Conservation (phyloP, 805 yeast species). For the Priceomyces carsonii region DNA sequence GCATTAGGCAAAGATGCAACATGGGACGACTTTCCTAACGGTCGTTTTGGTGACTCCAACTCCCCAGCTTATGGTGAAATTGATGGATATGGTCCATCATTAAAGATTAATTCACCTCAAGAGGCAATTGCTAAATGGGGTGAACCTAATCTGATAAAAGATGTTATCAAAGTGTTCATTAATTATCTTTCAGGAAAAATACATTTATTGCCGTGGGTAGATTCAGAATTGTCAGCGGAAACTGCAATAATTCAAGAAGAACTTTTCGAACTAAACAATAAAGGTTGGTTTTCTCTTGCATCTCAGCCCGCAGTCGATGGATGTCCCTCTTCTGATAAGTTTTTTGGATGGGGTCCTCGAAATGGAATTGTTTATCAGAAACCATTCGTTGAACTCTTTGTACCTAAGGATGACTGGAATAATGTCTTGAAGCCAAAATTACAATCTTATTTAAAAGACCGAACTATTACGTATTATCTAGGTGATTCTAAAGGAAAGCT, state of each 20-base stretch:
- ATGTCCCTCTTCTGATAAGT: slow-evolving; percentile 72
- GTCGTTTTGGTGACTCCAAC: slow-evolving; percentile 91
- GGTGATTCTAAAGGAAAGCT: slow-evolving; percentile 64
- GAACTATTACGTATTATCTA: slow-evolving; percentile 69
- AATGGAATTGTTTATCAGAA: slow-evolving; percentile 90
- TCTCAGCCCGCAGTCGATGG: slow-evolving; percentile 96
- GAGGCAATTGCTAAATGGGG: slow-evolving; percentile 82
- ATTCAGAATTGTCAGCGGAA: slow-evolving; percentile 80
- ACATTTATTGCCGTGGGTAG: slow-evolving; percentile 89
- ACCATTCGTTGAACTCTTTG: slow-evolving; percentile 81
- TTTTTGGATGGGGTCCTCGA: slow-evolving; percentile 97
- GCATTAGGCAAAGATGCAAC: slow-evolving; percentile 84
- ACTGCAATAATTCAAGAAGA: slow-evolving; percentile 93
- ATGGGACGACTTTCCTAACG: slow-evolving; percentile 97
- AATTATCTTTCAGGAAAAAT: slow-evolving; percentile 74
- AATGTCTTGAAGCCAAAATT: slow-evolving; percentile 52
- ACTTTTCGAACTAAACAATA: slow-evolving; percentile 71
- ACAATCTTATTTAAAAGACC: slow-evolving; percentile 30
- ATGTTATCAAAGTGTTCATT: slow-evolving; percentile 66
- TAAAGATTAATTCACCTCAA: slow-evolving; percentile 65
- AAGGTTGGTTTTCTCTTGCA: slow-evolving; percentile 82
- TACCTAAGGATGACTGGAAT: slow-evolving; percentile 74
- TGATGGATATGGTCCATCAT: slow-evolving; percentile 93
- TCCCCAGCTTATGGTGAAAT: slow-evolving; percentile 98
- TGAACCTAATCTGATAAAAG: slow-evolving; percentile 57